These are phyloP conservation scores for Linanthus parryae DNA, from an alignment of 148 eudicot genomes.

Conservation along the genomic window DNA sequence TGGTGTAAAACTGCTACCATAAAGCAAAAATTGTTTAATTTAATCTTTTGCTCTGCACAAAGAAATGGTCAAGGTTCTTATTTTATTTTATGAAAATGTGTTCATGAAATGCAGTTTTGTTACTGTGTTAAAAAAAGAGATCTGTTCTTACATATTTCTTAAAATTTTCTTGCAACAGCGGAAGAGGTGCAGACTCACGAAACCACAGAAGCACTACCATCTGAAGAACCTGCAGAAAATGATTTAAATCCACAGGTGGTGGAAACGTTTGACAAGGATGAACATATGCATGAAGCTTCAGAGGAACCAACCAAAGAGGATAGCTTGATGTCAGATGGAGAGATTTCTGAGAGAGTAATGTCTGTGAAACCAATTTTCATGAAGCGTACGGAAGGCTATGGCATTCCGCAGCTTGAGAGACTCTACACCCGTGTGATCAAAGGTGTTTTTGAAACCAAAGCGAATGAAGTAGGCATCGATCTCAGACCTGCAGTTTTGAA, in stretches of 20 bases:
- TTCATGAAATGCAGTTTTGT: too few relatives aligned
- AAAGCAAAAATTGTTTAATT: too few relatives aligned
- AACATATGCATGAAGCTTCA: slow-evolving; percentile 19
- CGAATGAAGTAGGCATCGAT: slow-evolving; percentile 27
- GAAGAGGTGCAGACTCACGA: slow-evolving; percentile 38
- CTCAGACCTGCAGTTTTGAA: slow-evolving; percentile 52
- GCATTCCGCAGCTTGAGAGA: slow-evolving; percentile 82
- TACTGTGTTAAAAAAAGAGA: too few relatives aligned
- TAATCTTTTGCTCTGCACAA: too few relatives aligned
- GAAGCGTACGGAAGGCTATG: slow-evolving; percentile 52
- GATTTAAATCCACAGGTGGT: slow-evolving; percentile 17
- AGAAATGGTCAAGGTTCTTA: too few relatives aligned
- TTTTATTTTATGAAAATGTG: too few relatives aligned
- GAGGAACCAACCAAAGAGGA: slow-evolving; percentile 20
- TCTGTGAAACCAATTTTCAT: slow-evolving; percentile 51
- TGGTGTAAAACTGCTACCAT: too few relatives aligned
- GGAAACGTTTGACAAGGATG: slow-evolving; percentile 26
- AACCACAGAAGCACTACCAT: slow-evolving; percentile 17
- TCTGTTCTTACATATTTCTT: too few relatives aligned
- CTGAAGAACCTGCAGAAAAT: slow-evolving; percentile 43
- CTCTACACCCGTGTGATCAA: slow-evolving; percentile 70
- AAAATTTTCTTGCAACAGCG: too few relatives aligned
- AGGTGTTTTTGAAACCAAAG: slow-evolving; percentile 62
- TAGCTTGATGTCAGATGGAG: slow-evolving; percentile 49
- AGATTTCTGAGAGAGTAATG: slow-evolving; percentile 40